phyloP scores from a whole-genome alignment of 345 rosid genomes.

The Raphanus sativus region DNA sequence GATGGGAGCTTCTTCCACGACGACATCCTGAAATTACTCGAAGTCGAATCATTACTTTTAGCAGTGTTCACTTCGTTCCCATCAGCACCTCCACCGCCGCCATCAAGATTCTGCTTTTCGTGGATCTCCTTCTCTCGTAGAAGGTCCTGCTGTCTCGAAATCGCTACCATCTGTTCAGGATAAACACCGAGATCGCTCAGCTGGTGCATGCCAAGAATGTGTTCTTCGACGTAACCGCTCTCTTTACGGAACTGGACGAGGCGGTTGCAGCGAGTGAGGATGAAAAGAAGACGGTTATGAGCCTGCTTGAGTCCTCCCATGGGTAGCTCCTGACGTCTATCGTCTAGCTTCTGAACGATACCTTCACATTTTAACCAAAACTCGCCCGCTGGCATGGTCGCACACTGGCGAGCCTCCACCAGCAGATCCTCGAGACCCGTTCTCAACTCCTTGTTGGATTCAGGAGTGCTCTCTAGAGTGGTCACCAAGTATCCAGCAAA shows the following conservation, averaged over 20 bases:
- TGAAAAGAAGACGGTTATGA: conserved; percentile 85
- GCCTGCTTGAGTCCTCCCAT: conserved; percentile 91
- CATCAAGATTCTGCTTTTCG: conserved; percentile 45
- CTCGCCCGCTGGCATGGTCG: conserved; percentile 79
- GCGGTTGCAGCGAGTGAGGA: conserved; percentile 91
- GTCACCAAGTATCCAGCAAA: conserved; percentile 88
- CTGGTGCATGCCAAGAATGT: conserved; percentile 79
- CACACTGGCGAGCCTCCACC: conserved; percentile 69
- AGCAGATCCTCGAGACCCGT: conserved; percentile 81
- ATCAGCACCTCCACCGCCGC: conserved; percentile 42
- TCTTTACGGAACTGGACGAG: conserved; percentile 97
- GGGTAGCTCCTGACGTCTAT: conserved; percentile 86
- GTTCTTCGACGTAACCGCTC: conserved; percentile 75
- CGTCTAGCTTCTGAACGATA: conserved; percentile 85
- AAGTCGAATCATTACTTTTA: conserved; percentile 70
- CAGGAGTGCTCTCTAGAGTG: conserved; percentile 66
- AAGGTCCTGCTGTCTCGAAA: conserved; percentile 58
- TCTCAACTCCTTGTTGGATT: conserved; percentile 68
- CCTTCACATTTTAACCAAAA: conserved; percentile 88
- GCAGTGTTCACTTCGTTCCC: conserved; percentile 60
- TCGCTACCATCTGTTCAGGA: conserved; percentile 65
- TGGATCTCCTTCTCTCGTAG: conserved; percentile 42
- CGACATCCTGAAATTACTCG: conserved; percentile 81
- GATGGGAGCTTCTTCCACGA: conserved; percentile 96
- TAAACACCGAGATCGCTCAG: conserved; percentile 93